These are phyloP conservation scores for Mycena metata DNA, from an alignment of 768 basidiomycete genomes.

Conservation along the genomic window DNA sequence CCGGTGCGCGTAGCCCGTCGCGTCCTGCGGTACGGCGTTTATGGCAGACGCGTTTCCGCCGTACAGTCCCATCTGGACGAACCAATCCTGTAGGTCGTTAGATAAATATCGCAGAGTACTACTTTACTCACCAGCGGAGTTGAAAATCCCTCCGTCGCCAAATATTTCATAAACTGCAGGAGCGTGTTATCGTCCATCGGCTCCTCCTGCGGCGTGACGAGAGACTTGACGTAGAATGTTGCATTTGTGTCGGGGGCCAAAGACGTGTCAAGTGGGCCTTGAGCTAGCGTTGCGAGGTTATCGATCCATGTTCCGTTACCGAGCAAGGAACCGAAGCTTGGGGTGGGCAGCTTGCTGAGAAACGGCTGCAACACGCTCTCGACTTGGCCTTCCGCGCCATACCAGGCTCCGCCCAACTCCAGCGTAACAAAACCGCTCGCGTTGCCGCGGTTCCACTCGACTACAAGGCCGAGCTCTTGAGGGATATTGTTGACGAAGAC, in stretches of 20 bases:
- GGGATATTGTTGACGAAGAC: conserved; percentile 50
- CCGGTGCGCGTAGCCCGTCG: conserved; percentile 50
- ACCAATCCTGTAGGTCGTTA: conserved; percentile 38
- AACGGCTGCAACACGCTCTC: conserved; percentile 49
- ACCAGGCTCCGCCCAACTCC: conserved; percentile 53
- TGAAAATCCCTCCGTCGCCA: conserved; percentile 53
- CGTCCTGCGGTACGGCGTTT: conserved; percentile 42
- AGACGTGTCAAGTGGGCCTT: conserved; percentile 46
- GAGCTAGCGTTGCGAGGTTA: conserved; percentile 46
- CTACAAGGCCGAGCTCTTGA: conserved; percentile 48
- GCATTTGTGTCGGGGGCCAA: conserved; percentile 47
- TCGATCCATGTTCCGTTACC: conserved; percentile 46
- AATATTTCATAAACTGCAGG: conserved; percentile 50
- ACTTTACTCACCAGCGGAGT: not conserved
- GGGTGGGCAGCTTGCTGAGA: conserved; percentile 46
- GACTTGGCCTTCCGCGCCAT: conserved; percentile 47
- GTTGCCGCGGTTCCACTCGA: conserved; percentile 46
- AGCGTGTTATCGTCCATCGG: conserved; percentile 49
- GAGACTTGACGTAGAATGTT: conserved; percentile 58
- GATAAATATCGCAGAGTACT: not conserved
- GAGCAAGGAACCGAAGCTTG: conserved; percentile 37
- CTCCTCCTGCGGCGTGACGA: conserved; percentile 52
- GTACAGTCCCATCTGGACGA: conserved; percentile 44
- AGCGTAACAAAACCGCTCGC: conserved; percentile 44
- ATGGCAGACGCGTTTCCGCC: conserved; percentile 49